Conservation (phyloP, 2,329 filamentous ascomycete genomes). For the Lasiodiplodia sp. region DNA sequence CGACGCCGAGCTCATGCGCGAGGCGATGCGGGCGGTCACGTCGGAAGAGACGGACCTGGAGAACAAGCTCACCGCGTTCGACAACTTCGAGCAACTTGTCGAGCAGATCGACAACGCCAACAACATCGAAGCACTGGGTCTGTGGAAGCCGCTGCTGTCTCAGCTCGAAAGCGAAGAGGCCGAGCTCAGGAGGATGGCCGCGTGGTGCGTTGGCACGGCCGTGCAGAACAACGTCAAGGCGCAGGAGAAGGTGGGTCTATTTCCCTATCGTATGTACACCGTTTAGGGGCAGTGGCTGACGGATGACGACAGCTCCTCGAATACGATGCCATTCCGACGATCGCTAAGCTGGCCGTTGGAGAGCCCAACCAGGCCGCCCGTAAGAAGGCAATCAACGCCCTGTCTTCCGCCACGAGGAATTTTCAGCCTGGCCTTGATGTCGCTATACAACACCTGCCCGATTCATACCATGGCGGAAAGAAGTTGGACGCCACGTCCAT, state of each 20-base stretch:
- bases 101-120: constrained; percentile 97
- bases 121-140: constrained; percentile 77
- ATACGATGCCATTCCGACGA: constrained; percentile 70
- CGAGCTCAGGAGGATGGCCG: constrained; percentile 82
- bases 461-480: constrained; percentile 60
- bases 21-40: constrained; percentile 78
- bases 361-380: constrained; percentile 70
- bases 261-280: constrained; percentile 20
- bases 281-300: constrained; percentile 20
- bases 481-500: constrained; percentile 82
- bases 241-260: constrained; percentile 70
- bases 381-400: constrained; percentile 86
- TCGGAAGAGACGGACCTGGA: constrained; percentile 71
- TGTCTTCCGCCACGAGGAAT: constrained; percentile 87
- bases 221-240: constrained; percentile 93
- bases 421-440: constrained; percentile 78
- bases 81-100: constrained; percentile 93
- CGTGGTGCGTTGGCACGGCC: constrained; percentile 93
- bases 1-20: constrained; percentile 91
- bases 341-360: constrained; percentile 70
- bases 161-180: constrained; percentile 72
- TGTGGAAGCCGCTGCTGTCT: constrained; percentile 82
- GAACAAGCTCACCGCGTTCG: constrained; percentile 83
- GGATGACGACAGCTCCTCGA: constrained; percentile 55
- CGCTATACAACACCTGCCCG: constrained; percentile 71